Conservation (phyloP, 2,329 filamentous ascomycete species). For the Microsporum ferrugineum region DNA sequence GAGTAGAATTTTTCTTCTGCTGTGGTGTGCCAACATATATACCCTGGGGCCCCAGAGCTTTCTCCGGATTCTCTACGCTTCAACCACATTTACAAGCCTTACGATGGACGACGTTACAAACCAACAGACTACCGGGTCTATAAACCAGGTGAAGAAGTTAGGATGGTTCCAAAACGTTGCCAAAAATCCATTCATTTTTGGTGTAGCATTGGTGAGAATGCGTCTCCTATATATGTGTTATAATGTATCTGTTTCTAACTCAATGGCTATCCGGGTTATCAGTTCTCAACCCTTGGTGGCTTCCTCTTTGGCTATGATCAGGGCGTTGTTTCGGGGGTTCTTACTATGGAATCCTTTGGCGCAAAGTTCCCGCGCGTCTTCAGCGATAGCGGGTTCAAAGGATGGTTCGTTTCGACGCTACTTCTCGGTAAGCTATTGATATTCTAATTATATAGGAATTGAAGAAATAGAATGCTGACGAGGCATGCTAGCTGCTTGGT, state of each 20-base stretch:
- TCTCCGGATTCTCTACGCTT: background rate
- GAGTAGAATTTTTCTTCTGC: background rate
- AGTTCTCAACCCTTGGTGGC: conserved; percentile 34
- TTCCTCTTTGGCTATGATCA: conserved; percentile 43
- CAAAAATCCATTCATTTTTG: conserved; percentile 37
- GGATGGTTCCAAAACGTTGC: conserved; percentile 13
- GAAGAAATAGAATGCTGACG: background rate
- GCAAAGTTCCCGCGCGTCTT: conserved; percentile 32
- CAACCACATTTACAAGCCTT: background rate
- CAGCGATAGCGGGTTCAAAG: conserved; percentile 38
- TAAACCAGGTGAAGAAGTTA: background rate
- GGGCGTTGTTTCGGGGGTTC: conserved; percentile 39
- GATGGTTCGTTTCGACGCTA: conserved; percentile 44
- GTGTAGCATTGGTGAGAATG: conserved; percentile 32
- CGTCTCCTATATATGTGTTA: background rate
- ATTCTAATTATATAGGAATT: background rate
- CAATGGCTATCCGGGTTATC: background rate
- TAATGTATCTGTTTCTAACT: background rate
- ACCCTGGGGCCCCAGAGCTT: background rate
- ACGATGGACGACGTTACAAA: background rate
- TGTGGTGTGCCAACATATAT: background rate
- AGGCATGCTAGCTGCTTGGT: conserved; percentile 32
- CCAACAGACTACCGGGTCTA: background rate
- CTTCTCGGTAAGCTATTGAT: conserved; percentile 27
- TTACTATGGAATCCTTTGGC: conserved; percentile 38